Percentiles rank a stretch among this genome's conserved stretches.
These are phyloP conservation scores for Capsicum rhomboideum DNA, from an alignment of 257 asterid species.

Conservation along the genomic window DNA sequence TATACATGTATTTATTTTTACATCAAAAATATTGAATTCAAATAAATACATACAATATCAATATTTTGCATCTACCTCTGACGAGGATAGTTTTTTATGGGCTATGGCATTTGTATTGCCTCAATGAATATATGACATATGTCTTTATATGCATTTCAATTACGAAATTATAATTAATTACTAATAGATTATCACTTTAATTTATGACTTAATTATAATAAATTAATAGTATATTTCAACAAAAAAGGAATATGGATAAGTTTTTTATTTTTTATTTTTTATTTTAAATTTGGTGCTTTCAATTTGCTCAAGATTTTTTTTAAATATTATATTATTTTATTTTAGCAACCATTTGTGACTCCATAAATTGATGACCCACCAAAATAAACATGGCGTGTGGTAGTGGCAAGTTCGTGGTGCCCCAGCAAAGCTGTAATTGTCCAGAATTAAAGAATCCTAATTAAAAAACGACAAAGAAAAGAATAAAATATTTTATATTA, in stretches of 20 bases:
- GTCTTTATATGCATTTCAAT: too few species aligned
- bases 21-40: background rate
- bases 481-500: background rate
- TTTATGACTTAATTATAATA: background rate
- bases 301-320: background rate
- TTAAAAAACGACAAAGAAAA: background rate
- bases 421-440: background rate
- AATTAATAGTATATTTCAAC: too few species aligned
- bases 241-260: background rate
- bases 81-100: background rate
- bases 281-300: background rate
- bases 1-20: background rate
- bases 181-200: too few species aligned
- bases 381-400: background rate
- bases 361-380: background rate
- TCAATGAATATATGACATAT: too few species aligned
- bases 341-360: background rate
- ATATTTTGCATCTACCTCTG: background rate
- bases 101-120: background rate
- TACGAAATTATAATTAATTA: too few species aligned
- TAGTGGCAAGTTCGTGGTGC: background rate
- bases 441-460: background rate
- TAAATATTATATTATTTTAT: background rate
- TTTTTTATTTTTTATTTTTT: too few species aligned
- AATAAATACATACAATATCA: background rate